These are phyloP conservation scores for Hypoxylon sp. DNA, from an alignment of 2,329 filamentous ascomycete species.

Conservation along the genomic window DNA sequence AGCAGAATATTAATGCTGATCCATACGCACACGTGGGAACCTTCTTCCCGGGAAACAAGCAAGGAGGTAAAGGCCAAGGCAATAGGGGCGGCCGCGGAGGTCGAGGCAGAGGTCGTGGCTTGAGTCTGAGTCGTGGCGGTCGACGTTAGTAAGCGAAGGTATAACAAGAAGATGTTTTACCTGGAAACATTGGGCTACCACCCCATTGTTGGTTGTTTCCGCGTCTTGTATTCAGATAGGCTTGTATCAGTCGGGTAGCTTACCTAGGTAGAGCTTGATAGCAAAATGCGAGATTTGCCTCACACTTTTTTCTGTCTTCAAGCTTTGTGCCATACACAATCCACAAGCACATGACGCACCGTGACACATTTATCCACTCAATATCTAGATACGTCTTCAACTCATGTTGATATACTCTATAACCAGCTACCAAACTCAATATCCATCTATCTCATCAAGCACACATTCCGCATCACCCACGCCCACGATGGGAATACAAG, in stretches of 20 bases:
- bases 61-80: not conserved
- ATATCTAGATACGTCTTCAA: not conserved
- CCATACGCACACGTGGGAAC: not conserved
- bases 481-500: not conserved
- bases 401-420: not conserved
- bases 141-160: too few relatives aligned
- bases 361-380: not conserved
- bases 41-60: slow-evolving; percentile 17
- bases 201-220: too few relatives aligned
- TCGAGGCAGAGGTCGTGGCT: not conserved
- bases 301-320: not conserved
- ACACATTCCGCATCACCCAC: not conserved
- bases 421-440: too few relatives aligned
- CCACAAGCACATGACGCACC: not conserved
- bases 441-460: too few relatives aligned
- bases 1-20: not conserved
- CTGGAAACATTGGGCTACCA: too few relatives aligned
- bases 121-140: too few relatives aligned
- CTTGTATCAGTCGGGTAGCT: too few relatives aligned
- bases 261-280: too few relatives aligned
- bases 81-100: not conserved
- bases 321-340: not conserved
- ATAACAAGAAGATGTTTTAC: too few relatives aligned
- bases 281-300: too few relatives aligned
- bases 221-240: too few relatives aligned